Evolutionary conservation across 2,329 filamentous ascomycete genomes (phyloP).

Genomic region (Microdochium trichocladiopsis): DNA sequence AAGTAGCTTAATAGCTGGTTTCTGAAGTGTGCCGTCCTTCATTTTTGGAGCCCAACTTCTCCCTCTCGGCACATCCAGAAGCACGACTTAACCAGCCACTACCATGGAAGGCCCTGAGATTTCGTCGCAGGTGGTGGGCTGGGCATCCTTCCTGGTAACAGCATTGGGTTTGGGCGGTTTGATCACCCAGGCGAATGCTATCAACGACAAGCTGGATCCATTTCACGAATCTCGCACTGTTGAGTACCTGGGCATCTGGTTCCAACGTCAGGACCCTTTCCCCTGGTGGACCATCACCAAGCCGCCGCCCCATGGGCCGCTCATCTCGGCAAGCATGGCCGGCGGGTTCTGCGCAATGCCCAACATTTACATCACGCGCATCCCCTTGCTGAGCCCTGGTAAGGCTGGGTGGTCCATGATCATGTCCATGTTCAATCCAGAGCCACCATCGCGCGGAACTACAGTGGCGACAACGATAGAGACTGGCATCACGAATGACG

Average conservation of each 20-base stretch:
- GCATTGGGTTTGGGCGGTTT: constrained; percentile 12
- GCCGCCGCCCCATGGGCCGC: constrained; percentile 16
- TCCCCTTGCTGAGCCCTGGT: constrained; percentile 12
- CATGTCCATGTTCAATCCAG: constrained; percentile 15
- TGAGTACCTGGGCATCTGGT: constrained; percentile 18
- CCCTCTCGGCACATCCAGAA: too few species aligned
- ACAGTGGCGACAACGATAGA: not conserved
- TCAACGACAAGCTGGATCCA: constrained; percentile 32
- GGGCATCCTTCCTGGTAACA: constrained; percentile 13
- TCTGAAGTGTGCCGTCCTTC: too few species aligned
- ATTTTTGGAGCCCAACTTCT: too few species aligned
- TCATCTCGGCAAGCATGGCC: constrained; percentile 12
- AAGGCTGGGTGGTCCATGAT: constrained; percentile 16
- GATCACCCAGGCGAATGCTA: constrained; percentile 34
- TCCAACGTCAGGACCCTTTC: constrained; percentile 12
- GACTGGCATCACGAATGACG: constrained; percentile 5
- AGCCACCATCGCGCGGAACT: constrained; percentile 2
- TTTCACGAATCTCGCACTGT: constrained; percentile 14
- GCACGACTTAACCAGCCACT: not conserved
- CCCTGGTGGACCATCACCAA: constrained; percentile 13
- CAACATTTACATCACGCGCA: constrained; percentile 13
- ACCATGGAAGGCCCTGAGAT: not conserved
- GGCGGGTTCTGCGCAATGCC: constrained; percentile 17
- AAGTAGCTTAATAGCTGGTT: too few species aligned
- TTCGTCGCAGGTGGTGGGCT: constrained; percentile 5